Base-by-base conservation (phyloP, 345 rosid genomes). In the Populus davidiana region DNA sequence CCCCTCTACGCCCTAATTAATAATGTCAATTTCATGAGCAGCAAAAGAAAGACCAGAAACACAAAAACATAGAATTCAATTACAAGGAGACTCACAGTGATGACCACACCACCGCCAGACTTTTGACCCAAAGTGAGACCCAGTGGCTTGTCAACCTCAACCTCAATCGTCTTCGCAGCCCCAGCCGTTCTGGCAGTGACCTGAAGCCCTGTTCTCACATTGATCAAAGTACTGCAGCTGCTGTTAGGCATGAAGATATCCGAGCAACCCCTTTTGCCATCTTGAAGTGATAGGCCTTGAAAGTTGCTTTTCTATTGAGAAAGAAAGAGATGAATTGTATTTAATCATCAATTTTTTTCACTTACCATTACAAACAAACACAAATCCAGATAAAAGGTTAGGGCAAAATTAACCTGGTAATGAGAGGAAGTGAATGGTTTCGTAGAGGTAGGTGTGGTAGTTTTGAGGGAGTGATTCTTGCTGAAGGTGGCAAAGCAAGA, bases 41-140 rank as follows among this genome's bases (percentile, higher is more conserved):
- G 33, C 8, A 44, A 43, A 8, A 36, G 14, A 43, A n/a, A 8
- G 8, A n/a, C 25, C 39, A 25, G 35, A 50, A 74, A 5, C n/a
- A 5, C 44, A 71, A 3, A 61, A 31, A 41, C 23, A 17, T 12
- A 31, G 6, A 47, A 47, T 14, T 1, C 18, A 47, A 47, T 47
- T 14, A 47, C 17, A 47, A 20, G 12, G 25, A 18, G 47, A 84
- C 97, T 86, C 74, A 94, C 98, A 21, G 98, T 88, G 88, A 94
- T 89, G 82, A 93, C 88, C 14, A 94, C 98, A 77, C 95, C 99
- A 29, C 99, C 98, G 16, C 92, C 94, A 78, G 89, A 70, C 84
- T 93, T 95, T 64, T 91, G 99, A 61, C 99, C 99, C 76, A 95
- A 74, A 74, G 98, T 94, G 77, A 94, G 86, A 71, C 98, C 98